Base-by-base conservation (phyloP, 805 yeast species). In the Candida takata region DNA sequence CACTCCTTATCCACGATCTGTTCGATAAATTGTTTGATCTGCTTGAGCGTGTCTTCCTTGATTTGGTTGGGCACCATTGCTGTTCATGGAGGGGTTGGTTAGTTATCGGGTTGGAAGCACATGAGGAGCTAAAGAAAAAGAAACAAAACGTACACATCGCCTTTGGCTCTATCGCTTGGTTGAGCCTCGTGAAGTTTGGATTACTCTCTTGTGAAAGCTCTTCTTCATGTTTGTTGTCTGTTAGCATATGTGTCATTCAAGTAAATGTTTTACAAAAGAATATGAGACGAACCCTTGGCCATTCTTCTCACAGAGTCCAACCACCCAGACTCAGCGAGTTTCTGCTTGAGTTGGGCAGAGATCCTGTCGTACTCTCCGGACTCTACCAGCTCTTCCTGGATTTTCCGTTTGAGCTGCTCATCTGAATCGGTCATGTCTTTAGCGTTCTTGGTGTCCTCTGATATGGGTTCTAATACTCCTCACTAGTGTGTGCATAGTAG, bases 261-360 rank as follows among this genome's bases (percentile, higher is more conserved):
- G n/a, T n/a, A n/a, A n/a, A n/a, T n/a, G n/a, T n/a, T n/a, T n/a
- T n/a, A n/a, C n/a, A n/a, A n/a, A n/a, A n/a, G 4, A 4, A 14
- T 6, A 15, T 12, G 8, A 12, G 43, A 49, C 57, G 41, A 51
- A 70, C 70, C 55, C 60, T 71, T 40, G 42, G 94, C 82, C 28
- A 81, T 47, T 27, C 69, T 70, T 31, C 74, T 67, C 19, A 88
- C 77, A 36, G 79, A 69, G 47, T 85, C 95, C 41, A 74, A 76
- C 97, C 97, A 88, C 6, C 96, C 96, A 1, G 80, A 70, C 51
- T 83, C 82, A 35, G 77, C 70, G 9, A 88, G 68, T 49, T 73
- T 74, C 37, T 78, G 68, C 47, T 76, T 75, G 40, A 88, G 61
- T 32, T 70, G 65, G 2, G 35, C 13, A 5, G 35, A 33, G 14